These are phyloP conservation scores for Fusarium gaditjirri DNA, from an alignment of 2,329 filamentous ascomycete species.

Conservation along the genomic window DNA sequence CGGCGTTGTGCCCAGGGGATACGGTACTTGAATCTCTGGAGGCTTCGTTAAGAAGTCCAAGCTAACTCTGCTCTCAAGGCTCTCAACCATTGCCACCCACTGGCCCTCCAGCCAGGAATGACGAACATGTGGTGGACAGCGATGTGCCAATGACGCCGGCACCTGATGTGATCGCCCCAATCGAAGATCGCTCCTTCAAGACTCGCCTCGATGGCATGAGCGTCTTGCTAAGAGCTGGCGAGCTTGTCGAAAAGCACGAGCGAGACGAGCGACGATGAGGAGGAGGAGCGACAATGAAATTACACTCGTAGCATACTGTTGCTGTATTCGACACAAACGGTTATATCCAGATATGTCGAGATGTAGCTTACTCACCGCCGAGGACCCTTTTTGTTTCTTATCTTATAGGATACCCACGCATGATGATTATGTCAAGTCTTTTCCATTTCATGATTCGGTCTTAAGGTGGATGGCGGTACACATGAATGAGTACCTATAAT, in stretches of 20 bases:
- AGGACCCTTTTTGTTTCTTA: constrained; percentile 15
- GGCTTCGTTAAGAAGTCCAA: constrained; percentile 31
- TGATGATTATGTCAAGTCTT: constrained; percentile 30
- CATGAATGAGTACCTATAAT: constrained; percentile 12
- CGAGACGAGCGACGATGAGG: constrained; percentile 32
- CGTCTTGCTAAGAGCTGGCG: constrained; percentile 67
- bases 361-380: background rate
- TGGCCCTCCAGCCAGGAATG: constrained; percentile 47
- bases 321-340: background rate
- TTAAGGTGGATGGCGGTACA: constrained; percentile 3
- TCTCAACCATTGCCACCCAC: constrained; percentile 49
- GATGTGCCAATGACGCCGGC: constrained; percentile 48
- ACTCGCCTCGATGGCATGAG: constrained; percentile 65
- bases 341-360: background rate
- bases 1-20: constrained; percentile 46
- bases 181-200: constrained; percentile 35
- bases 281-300: background rate
- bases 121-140: constrained; percentile 42
- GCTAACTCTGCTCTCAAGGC: constrained; percentile 48
- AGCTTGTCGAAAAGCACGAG: constrained; percentile 63
- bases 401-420: constrained; percentile 36
- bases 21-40: constrained; percentile 48
- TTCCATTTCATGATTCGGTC: constrained; percentile 1
- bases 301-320: background rate
- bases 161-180: constrained; percentile 36